These are phyloP conservation scores for Thelephora terrestris DNA, from an alignment of 1,284 basidiomycete species.

Conservation along the genomic window DNA sequence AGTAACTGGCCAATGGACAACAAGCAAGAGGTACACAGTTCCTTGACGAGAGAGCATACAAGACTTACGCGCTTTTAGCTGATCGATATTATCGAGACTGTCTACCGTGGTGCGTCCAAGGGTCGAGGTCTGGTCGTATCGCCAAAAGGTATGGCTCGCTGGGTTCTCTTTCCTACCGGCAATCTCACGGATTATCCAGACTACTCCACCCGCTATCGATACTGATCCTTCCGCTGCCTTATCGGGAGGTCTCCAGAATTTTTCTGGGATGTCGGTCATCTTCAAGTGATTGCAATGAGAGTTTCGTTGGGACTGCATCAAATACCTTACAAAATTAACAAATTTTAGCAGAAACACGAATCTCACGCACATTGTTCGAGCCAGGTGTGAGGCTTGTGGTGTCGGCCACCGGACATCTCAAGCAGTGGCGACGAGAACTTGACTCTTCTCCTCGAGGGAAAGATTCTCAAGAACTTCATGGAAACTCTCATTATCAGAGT, in stretches of 20 bases:
- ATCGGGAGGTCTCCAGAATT: too few relatives aligned
- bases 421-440: conserved; percentile 16
- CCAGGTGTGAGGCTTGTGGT: not conserved
- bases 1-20: conserved; percentile 98
- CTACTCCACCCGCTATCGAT: conserved; percentile 78
- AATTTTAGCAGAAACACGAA: too few relatives aligned
- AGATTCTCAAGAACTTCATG: conserved; percentile 60
- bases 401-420: conserved; percentile 9
- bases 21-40: conserved; percentile 75
- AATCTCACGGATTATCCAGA: conserved; percentile 32
- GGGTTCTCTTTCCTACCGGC: not conserved
- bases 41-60: not conserved
- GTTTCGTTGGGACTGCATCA: too few relatives aligned
- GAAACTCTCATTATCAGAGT: conserved; percentile 37
- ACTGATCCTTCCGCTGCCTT: conserved; percentile 29
- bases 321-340: too few relatives aligned
- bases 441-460: conserved; percentile 29
- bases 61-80: conserved; percentile 38
- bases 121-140: conserved; percentile 97
- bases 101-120: conserved; percentile 95
- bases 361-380: not conserved
- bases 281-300: too few relatives aligned
- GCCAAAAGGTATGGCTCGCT: conserved; percentile 67
- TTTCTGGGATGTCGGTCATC: too few relatives aligned
- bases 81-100: conserved; percentile 97